Base-by-base conservation (phyloP, 1,284 basidiomycete genomes). In the Cutaneotrichosporon cavernicola region DNA sequence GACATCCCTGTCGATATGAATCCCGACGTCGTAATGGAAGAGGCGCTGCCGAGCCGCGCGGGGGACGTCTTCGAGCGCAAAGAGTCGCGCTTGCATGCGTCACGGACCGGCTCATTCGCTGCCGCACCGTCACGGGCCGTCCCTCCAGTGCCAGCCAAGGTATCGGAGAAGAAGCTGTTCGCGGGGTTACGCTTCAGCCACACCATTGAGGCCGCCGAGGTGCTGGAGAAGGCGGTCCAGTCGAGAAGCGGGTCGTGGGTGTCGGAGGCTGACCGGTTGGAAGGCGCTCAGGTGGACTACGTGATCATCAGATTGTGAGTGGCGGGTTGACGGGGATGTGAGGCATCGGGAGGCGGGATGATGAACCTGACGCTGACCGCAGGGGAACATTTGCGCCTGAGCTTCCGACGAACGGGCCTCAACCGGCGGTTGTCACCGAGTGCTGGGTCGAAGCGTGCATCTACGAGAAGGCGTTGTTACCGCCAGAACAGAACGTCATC, bases 361-460 rank as follows among this genome's bases (percentile, higher is more conserved):
- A 30, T 1, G 2, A 43, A 43, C 18, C 6, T 38, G 5, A 34
- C 0, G 14, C 32, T 21, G 32, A 43, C 21, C 36, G 52, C 51
- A 65, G 40, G 6, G 6, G 8, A 53, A 58, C 58, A 16, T 30
- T 50, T 21, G 32, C 38, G 8, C 58, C 63, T 2, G 30, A 22
- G 11, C 51, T 56, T 46, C 58, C 58, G 16, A 61, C 53, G 6
- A 34, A 30, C 14, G 64, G 60, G 0, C 51, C 46, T 0, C 65
- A 55, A 18, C 34, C 65, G 32, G 49, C 26, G 11, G 62, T 77
- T 2, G 78, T 80, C 16, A 81, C 80, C 1, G 78, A 80, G 61
- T 79, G 76, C 65, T 81, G 78, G 78, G 70, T 81, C 22, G 80
- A 81, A 60, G 73, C 70, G 18, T 80, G 78, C 60, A 72, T 73